phyloP scores from a whole-genome alignment of 495 filamentous ascomycete species.

The Pseudomonodictys pantanalensis region DNA sequence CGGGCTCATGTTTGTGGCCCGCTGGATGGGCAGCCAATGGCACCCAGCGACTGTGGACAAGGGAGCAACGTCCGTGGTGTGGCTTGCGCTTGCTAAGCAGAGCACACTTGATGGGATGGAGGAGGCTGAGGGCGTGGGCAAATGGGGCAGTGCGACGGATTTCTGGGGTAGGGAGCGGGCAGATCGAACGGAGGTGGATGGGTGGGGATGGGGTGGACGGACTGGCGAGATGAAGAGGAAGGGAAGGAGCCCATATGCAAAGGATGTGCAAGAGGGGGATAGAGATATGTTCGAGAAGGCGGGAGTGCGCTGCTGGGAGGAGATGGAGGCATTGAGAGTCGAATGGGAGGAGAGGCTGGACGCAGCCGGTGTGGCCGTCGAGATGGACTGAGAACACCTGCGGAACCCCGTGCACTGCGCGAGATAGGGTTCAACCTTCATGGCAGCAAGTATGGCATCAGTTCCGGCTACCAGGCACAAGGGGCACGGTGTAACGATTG shows the following conservation, averaged over 20 bases:
- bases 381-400: neutral
- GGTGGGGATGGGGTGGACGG: constrained; percentile 77
- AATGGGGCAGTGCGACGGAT: constrained; percentile 79
- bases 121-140: constrained; percentile 54
- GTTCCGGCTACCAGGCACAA: no score
- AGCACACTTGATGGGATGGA: constrained; percentile 62
- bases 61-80: constrained; percentile 73
- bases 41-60: constrained; percentile 64
- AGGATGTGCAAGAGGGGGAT: constrained; percentile 60
- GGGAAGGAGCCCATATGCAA: constrained; percentile 55
- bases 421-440: no score
- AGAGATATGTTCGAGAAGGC: constrained; percentile 70
- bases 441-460: no score
- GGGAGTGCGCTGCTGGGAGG: constrained; percentile 69
- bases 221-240: constrained; percentile 50
- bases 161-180: constrained; percentile 56
- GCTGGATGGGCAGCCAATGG: constrained; percentile 42
- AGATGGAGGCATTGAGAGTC: constrained; percentile 78
- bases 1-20: constrained; percentile 47
- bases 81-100: constrained; percentile 72
- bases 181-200: constrained; percentile 72
- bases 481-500: no score
- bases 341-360: constrained; percentile 71
- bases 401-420: neutral
- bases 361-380: constrained; percentile 36